Base-by-base conservation (phyloP, 352 stramenopile genomes). In the Phytophthora lateralis region DNA sequence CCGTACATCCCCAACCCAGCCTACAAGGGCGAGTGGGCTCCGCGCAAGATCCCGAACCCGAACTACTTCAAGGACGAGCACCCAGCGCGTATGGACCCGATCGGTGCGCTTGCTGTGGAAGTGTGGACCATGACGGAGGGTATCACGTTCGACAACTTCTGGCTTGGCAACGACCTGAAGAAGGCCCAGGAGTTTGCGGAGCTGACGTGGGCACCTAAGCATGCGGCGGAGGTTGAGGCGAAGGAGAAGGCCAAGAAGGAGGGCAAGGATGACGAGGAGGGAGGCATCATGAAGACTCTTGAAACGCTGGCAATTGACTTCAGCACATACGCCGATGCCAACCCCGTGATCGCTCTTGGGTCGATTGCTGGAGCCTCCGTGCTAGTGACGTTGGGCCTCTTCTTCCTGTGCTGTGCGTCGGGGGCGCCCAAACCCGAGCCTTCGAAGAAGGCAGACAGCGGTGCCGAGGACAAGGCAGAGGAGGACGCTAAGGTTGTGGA, bases 121-220 rank as follows among this genome's bases (percentile, higher is more conserved):
- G 90, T 98, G 4, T 94, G 88, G 85, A 95, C 85, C 6, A 96
- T 96, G 88, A 87, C 90, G 34, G 77, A 89, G 17, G 88, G 81
- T 41, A 96, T 98, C 55, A 79, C 76, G 30, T 98, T 98, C 59
- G 91, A 98, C 63, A 98, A 98, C 71, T 93, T 98, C 51, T 91
- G 91, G 76, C 73, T 98, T 18, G 89, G 82, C 11, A 84, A 97
- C 61, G 86, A 97, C 44, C 49, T 85, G 29, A 73, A 75, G 41
- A 89, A 93, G 63, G 88, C 88, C 0, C 75, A 89, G 55, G 75
- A 80, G 53, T 96, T 96, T 66, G 87, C 85, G 1, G 72, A 89
- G 15, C 56, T 81, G 4, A 95, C 85, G 49, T 96, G 88, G 69
- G 65, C 60, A 3, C 73, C 76, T 2, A 97, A 97, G 73, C 81